These are phyloP conservation scores for Globisporangium uncinulatum DNA, from an alignment of 352 stramenopile genomes.

Conservation along the genomic window DNA sequence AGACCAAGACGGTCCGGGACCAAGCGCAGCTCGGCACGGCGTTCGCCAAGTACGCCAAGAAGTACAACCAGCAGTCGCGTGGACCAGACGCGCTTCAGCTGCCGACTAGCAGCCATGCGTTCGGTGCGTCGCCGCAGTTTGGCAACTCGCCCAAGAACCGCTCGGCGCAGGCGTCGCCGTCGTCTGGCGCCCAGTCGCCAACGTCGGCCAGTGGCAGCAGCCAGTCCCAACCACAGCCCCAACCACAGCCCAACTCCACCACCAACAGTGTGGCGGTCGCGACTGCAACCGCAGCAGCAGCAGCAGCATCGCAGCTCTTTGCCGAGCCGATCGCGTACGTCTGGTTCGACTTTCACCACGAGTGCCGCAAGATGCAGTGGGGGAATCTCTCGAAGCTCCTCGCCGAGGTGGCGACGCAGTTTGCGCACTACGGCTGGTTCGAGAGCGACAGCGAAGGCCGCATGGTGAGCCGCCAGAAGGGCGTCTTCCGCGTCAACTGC, in stretches of 20 bases:
- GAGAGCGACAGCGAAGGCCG: constrained; percentile 54
- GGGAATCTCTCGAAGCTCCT: constrained; percentile 89
- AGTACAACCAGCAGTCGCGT: constrained; percentile 72
- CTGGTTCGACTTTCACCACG: constrained; percentile 98
- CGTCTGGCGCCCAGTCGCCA: neutral
- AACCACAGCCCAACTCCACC: too few species aligned
- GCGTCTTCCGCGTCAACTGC: constrained; percentile 96
- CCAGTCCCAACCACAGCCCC: constrained; percentile 9
- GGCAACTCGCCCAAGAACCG: constrained; percentile 34
- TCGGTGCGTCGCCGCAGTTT: constrained; percentile 8
- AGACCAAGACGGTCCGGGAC: constrained; percentile 64
- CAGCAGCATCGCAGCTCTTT: constrained; percentile 37
- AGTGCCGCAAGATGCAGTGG: constrained; percentile 93
- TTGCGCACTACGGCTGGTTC: constrained; percentile 64
- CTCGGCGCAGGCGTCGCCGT: neutral
- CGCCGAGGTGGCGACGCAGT: constrained; percentile 60
- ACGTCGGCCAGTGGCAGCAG: constrained; percentile 15
- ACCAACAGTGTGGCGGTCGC: constrained; percentile 7
- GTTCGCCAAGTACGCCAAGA: constrained; percentile 83
- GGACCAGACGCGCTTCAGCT: constrained; percentile 31
- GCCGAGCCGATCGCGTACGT: constrained; percentile 75
- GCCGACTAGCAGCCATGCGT: neutral
- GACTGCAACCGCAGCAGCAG: constrained; percentile 7
- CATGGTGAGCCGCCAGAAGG: constrained; percentile 72
- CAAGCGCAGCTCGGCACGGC: constrained; percentile 87